Conservation (phyloP, 148 eudicot genomes). For the Suaeda aralocaspica region DNA sequence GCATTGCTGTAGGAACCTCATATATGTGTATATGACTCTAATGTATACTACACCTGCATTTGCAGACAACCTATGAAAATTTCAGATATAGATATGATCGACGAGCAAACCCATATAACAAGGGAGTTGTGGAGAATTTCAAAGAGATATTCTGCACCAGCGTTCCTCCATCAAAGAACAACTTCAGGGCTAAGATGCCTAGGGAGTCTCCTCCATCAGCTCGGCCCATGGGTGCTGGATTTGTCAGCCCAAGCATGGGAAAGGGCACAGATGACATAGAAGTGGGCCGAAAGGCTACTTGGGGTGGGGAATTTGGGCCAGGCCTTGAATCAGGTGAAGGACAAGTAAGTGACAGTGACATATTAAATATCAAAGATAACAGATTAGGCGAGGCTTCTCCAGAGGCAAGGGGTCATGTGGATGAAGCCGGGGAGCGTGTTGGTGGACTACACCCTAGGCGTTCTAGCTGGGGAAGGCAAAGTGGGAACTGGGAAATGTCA, state of each 20-base stretch:
- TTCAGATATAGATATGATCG: constrained; percentile 88
- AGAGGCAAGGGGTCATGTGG: constrained; percentile 67
- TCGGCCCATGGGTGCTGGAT: constrained; percentile 60
- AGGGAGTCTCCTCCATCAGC: constrained; percentile 49
- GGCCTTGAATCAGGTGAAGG: constrained; percentile 58
- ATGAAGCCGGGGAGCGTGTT: constrained; percentile 64
- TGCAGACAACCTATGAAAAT: constrained; percentile 95
- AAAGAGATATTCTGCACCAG: constrained; percentile 68
- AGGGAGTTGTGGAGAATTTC: constrained; percentile 75
- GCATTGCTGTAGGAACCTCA: no score
- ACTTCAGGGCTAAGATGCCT: constrained; percentile 68
- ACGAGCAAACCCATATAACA: constrained; percentile 87
- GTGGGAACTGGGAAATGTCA: constrained; percentile 98
- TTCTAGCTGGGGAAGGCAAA: constrained; percentile 87
- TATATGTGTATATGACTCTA: no score
- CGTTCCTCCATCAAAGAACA: constrained; percentile 69
- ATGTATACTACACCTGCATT: constrained; percentile 7
- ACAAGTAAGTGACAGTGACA: constrained; percentile 53
- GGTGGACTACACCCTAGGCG: constrained; percentile 66
- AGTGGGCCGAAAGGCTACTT: constrained; percentile 95
- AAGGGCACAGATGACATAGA: constrained; percentile 83
- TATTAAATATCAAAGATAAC: constrained; percentile 50
- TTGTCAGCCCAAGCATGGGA: constrained; percentile 94
- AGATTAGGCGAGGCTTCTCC: constrained; percentile 67
- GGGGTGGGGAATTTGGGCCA: constrained; percentile 80